Base-by-base conservation (phyloP, 805 yeast genomes). In the Candida chauliodis region DNA sequence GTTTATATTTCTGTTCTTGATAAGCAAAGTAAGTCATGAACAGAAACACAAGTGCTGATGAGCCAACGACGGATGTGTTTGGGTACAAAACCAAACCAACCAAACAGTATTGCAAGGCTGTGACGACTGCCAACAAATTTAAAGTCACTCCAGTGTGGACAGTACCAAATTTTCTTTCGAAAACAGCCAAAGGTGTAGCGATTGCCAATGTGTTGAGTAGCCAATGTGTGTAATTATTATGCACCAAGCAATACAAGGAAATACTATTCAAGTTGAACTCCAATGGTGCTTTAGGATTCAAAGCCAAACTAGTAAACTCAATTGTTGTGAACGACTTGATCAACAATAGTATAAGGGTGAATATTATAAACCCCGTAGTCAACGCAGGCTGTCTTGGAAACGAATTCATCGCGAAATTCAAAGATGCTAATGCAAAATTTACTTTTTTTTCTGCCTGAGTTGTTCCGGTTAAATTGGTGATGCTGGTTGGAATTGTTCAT, bases 141-240 rank as follows among this genome's bases (percentile, higher is more conserved):
- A 89, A 64, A 11, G 88, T 80, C 32, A 89, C 68, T 3, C 95
- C 96, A 3, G 95, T 84, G 58, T 86, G 78, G 2, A 88, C 83
- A 0, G 97, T 87, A 5, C 96, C 97, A 51, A 86, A 82, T 16
- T 61, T 55, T 40, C 71, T 63, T 65, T 88, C 96, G 58, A 81
- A 88, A 36, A 69, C 66, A 9, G 81, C 66, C 50, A 87, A 56
- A 15, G 84, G 78, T 0, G 82, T 73, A 41, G 74, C 65, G 31
- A 88, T 53, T 1, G 82, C 73, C 26, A 77, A 43, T 7, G 76
- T 41, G 50, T 86, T 87, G 49, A 83, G 59, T 3, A 74, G 32
- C 55, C 88, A 62, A 55, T 87, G 95, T 36, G 79, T 43, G 16
- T 76, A 45, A 16, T 75, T 71, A n/a, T 65, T 50, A 58, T 88